These are phyloP conservation scores for Sambucus nigra DNA, from an alignment of 129 eudicot species.

Conservation along the genomic window DNA sequence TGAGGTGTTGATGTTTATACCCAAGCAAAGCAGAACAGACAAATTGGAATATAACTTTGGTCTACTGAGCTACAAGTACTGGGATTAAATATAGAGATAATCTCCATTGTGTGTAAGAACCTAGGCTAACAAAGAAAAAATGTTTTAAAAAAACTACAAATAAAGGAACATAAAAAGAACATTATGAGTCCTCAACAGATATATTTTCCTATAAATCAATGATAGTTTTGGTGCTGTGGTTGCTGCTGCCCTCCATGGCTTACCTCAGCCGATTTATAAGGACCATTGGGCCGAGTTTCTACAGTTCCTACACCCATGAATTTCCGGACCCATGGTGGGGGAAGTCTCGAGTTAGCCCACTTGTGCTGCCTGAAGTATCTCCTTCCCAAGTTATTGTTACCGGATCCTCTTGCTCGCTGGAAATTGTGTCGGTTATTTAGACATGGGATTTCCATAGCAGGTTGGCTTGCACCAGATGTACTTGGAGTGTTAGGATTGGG, in stretches of 20 bases:
- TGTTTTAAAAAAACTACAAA: too few relatives aligned
- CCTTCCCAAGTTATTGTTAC: constrained; percentile 41
- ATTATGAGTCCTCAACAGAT: not conserved
- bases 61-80: constrained; percentile 20
- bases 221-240: constrained; percentile 17
- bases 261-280: constrained; percentile 22
- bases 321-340: constrained; percentile 51
- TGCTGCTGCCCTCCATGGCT: constrained; percentile 21
- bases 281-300: too few relatives aligned
- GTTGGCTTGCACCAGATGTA: constrained; percentile 13
- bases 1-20: constrained; percentile 27
- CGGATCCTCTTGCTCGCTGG: constrained; percentile 23
- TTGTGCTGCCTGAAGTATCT: constrained; percentile 65
- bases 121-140: too few relatives aligned
- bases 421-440: constrained; percentile 26
- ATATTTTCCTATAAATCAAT: constrained; percentile 17
- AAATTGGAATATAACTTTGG: constrained; percentile 18
- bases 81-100: constrained; percentile 18
- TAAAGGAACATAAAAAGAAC: not conserved
- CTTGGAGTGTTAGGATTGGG: constrained; percentile 17
- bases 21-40: constrained; percentile 27
- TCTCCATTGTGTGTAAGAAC: constrained; percentile 3
- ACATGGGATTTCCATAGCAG: constrained; percentile 3
- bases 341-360: constrained; percentile 34
- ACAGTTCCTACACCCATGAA: too few relatives aligned